Conservation (phyloP, 2,329 filamentous ascomycete species). For the Nectriaceae sp. region DNA sequence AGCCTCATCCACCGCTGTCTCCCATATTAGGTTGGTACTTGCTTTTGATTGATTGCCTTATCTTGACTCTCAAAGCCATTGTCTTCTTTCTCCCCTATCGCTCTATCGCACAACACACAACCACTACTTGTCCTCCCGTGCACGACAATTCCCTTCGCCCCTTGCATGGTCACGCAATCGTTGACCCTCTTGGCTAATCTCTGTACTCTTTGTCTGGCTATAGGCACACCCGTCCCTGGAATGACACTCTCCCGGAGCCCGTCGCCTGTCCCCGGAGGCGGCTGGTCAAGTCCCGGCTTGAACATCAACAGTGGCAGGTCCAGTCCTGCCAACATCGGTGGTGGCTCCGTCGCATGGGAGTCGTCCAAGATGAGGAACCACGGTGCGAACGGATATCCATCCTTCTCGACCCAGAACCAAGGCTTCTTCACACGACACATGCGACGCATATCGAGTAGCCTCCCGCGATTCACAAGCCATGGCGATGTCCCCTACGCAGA, state of each 20-base stretch:
- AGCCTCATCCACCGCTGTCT: slow-evolving; percentile 42
- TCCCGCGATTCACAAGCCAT: slow-evolving; percentile 69
- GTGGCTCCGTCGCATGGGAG: slow-evolving; percentile 73
- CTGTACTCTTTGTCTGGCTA: slow-evolving; percentile 20
- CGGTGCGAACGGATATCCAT: slow-evolving; percentile 73
- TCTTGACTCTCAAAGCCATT: slow-evolving; percentile 1
- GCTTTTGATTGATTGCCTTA: slow-evolving; percentile 6
- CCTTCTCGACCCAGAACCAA: slow-evolving; percentile 78
- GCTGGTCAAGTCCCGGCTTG: slow-evolving; percentile 84
- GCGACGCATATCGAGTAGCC: slow-evolving; percentile 74
- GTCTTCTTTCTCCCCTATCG: slow-evolving; percentile 4
- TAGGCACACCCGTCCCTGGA: slow-evolving; percentile 56
- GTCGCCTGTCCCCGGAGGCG: slow-evolving; percentile 79
- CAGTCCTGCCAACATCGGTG: slow-evolving; percentile 62
- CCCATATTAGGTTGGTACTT: slow-evolving; percentile 57
- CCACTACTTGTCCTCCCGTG: slow-evolving; percentile 4
- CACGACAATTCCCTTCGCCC: slow-evolving; percentile 5
- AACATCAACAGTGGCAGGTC: slow-evolving; percentile 71
- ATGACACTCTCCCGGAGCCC: slow-evolving; percentile 91
- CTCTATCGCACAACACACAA: neutral
- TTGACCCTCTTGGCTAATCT: slow-evolving; percentile 27
- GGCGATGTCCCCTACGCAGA: slow-evolving; percentile 61
- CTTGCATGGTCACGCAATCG: slow-evolving; percentile 10
- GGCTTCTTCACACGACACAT: slow-evolving; percentile 88
- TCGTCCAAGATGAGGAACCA: slow-evolving; percentile 77